Evolutionary conservation across 78 protist genomes (phyloP), one percentile per base, ranked within the genome.

Genomic region (Protostelium mycophagum): DNA sequence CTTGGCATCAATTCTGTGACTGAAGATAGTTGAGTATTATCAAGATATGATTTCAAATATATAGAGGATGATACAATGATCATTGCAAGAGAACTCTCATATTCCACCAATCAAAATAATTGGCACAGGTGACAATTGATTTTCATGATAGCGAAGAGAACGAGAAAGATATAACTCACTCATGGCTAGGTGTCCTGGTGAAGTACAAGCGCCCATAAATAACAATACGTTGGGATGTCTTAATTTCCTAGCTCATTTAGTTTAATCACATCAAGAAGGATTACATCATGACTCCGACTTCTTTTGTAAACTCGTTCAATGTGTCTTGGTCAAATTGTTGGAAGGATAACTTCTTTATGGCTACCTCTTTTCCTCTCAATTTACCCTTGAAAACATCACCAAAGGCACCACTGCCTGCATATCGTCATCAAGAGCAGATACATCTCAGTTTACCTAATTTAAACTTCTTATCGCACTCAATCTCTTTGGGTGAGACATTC

Each of bases 1-100:
- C 88, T 87, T 35, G 95, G 92, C 95, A 93, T 93, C 28, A 93
- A 63, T 86, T 93, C 95, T 1, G 95, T 93, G 0, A 93, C 95
- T 73, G 89, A 90, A 29, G 88, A 51, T 51, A 51, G 73, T 51
- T 51, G 73, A 51, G 16, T 51, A 25, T 16, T 51, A 51, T 51
- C 16, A 25, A 5, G 5, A 16, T 51, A 16, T 25, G 73, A 51
- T 25, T n/a, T n/a, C n/a, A n/a, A n/a, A n/a, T n/a, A n/a, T n/a
- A n/a, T n/a, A n/a, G n/a, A n/a, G n/a, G n/a, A n/a, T n/a, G n/a
- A n/a, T n/a, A n/a, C n/a, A n/a, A n/a, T n/a, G n/a, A n/a, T n/a
- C n/a, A n/a, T n/a, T n/a, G n/a, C n/a, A n/a, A n/a, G n/a, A n/a
- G n/a, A n/a, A n/a, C n/a, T n/a, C n/a, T n/a, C n/a, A n/a, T n/a